A percentile compares a stretch with the other conserved stretches of the same genome.
These are phyloP conservation scores for Kuraishia capsulata DNA, from an alignment of 805 yeast genomes.

Conservation along the genomic window DNA sequence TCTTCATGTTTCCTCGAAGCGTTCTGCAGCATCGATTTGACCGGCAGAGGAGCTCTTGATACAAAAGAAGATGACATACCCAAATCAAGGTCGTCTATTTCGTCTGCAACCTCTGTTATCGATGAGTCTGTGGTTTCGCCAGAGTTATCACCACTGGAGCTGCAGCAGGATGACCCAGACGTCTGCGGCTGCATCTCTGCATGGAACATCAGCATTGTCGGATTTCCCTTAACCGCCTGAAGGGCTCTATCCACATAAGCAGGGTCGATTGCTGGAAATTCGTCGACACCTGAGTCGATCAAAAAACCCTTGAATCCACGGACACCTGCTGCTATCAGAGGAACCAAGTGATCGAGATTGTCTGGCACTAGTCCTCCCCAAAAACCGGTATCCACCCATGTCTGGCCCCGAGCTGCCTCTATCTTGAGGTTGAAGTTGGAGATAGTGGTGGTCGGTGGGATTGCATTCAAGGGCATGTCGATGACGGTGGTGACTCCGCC, in stretches of 20 bases:
- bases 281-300: slow-evolving; percentile 94
- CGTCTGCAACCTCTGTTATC: slow-evolving; percentile 9
- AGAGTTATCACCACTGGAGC: neutral
- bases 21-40: slow-evolving; percentile 20
- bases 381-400: slow-evolving; percentile 91
- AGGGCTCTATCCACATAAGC: slow-evolving; percentile 61
- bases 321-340: slow-evolving; percentile 78
- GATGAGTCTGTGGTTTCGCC: neutral
- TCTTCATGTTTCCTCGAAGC: slow-evolving; percentile 13
- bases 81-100: slow-evolving; percentile 24
- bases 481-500: slow-evolving; percentile 96
- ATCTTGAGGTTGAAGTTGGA: slow-evolving; percentile 67
- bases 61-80: slow-evolving; percentile 32
- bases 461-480: slow-evolving; percentile 94
- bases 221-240: slow-evolving; percentile 46
- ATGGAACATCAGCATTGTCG: slow-evolving; percentile 82
- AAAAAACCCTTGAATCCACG: slow-evolving; percentile 90
- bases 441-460: slow-evolving; percentile 89
- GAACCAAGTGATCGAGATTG: slow-evolving; percentile 59
- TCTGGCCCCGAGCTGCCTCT: slow-evolving; percentile 68
- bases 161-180: neutral
- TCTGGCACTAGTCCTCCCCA: slow-evolving; percentile 95
- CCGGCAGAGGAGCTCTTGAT: slow-evolving; percentile 28
- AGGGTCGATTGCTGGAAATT: slow-evolving; percentile 76
- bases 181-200: slow-evolving; percentile 70